Percentiles rank a stretch among this genome's conserved stretches.
Conservation (phyloP, 2,329 filamentous ascomycete species). For the Lachnellula arida region DNA sequence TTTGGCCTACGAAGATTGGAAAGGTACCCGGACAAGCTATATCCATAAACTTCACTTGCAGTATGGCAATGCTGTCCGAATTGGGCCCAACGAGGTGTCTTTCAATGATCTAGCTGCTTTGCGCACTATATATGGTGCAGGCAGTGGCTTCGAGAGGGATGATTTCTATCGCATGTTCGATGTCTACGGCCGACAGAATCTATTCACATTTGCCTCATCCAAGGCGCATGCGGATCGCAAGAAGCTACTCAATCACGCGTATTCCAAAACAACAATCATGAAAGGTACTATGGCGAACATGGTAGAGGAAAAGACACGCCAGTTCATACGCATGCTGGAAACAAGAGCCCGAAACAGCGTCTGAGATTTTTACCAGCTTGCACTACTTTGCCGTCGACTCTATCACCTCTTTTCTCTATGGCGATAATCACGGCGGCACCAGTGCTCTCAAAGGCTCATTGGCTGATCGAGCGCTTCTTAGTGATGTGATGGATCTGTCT, state of each 20-base stretch:
- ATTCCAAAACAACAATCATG: slow-evolving; percentile 46
- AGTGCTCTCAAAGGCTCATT: slow-evolving; percentile 37
- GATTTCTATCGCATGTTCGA: slow-evolving; percentile 53
- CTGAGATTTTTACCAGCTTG: slow-evolving; percentile 44
- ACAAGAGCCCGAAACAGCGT: slow-evolving; percentile 29
- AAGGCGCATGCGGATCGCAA: slow-evolving; percentile 46
- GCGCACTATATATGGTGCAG: slow-evolving; percentile 50
- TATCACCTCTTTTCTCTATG: slow-evolving; percentile 49
- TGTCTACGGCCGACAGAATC: slow-evolving; percentile 45
- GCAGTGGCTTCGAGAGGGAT: slow-evolving; percentile 40
- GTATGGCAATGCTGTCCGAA: slow-evolving; percentile 21
- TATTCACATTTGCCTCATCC: slow-evolving; percentile 46
- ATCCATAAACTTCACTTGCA: slow-evolving; percentile 6
- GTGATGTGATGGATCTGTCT: slow-evolving; percentile 44
- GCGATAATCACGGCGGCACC: slow-evolving; percentile 38
- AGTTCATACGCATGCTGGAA: slow-evolving; percentile 41
- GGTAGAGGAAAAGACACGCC: slow-evolving; percentile 33
- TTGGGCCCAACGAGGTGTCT: slow-evolving; percentile 31
- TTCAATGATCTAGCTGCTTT: slow-evolving; percentile 39
- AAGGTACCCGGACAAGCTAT: slow-evolving; percentile 2
- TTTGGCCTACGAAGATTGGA: slow-evolving; percentile 6
- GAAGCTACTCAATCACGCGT: slow-evolving; percentile 47
- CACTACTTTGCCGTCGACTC: slow-evolving; percentile 51
- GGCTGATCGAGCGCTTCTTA: slow-evolving; percentile 38
- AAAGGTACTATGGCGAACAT: slow-evolving; percentile 32